Evolutionary conservation across 768 basidiomycete species (phyloP).

Genomic region (Hericium coralloides): DNA sequence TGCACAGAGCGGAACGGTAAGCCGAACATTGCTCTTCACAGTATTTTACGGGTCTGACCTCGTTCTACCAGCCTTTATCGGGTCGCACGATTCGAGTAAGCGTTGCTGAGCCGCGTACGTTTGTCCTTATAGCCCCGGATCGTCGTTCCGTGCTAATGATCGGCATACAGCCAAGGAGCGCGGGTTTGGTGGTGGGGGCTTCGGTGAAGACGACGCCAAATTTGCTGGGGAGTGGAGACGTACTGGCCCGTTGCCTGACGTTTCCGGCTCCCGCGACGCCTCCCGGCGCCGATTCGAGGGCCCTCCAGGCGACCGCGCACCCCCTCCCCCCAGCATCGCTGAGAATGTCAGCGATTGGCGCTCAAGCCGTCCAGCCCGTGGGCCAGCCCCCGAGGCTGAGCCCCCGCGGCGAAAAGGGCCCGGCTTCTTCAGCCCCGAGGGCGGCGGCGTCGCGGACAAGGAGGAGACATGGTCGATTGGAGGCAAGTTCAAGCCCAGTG

Average conservation of each 20-base stretch:
- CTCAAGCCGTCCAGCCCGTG: constrained; percentile 35
- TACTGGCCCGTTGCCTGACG: constrained; percentile 74
- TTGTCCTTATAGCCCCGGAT: neutral
- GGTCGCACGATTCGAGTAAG: constrained; percentile 82
- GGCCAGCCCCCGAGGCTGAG: constrained; percentile 33
- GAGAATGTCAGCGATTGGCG: constrained; percentile 69
- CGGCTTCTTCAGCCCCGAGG: constrained; percentile 34
- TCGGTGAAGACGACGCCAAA: constrained; percentile 51
- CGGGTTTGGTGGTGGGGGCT: constrained; percentile 42
- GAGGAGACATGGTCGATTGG: constrained; percentile 78
- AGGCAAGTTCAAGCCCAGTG: constrained; percentile 57
- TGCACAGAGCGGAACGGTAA: constrained; percentile 56
- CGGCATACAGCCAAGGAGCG: constrained; percentile 64
- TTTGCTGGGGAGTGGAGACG: constrained; percentile 83
- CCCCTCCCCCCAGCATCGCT: constrained; percentile 39
- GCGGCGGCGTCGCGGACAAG: constrained; percentile 49
- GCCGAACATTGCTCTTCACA: constrained; percentile 19
- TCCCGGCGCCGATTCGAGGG: constrained; percentile 65
- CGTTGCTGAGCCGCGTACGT: constrained; percentile 94
- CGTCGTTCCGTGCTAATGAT: constrained; percentile 5
- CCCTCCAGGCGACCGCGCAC: constrained; percentile 31
- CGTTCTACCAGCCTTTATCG: constrained; percentile 44
- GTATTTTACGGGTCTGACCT: neutral
- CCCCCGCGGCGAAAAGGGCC: constrained; percentile 48
- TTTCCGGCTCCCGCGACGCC: constrained; percentile 49